A percentile compares a stretch with the other conserved stretches of the same genome.
These are phyloP conservation scores for Trypanosoma congolense DNA, from an alignment of 208 protist species.

Conservation along the genomic window DNA sequence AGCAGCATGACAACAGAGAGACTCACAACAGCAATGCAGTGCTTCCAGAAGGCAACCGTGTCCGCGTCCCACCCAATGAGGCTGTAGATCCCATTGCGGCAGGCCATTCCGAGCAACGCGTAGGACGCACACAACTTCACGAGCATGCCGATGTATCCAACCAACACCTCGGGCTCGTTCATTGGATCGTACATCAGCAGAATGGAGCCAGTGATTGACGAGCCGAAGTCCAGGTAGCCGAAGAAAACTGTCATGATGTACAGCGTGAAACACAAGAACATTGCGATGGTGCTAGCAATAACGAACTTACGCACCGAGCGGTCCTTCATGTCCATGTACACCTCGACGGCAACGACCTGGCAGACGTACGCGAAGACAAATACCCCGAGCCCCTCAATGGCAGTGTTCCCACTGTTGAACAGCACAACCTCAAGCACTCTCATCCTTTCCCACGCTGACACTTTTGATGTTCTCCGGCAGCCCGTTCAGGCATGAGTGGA, in stretches of 20 bases:
- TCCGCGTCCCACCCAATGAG: slow-evolving; percentile 46
- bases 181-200: slow-evolving; percentile 61
- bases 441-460: not conserved
- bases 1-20: slow-evolving; percentile 53
- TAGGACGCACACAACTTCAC: slow-evolving; percentile 59
- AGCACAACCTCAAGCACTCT: slow-evolving; percentile 6
- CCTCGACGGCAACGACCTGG: slow-evolving; percentile 49
- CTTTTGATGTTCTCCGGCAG: slow-evolving; percentile 8
- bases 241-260: slow-evolving; percentile 55
- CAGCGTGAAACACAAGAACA: slow-evolving; percentile 43
- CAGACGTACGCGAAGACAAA: slow-evolving; percentile 58
- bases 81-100: slow-evolving; percentile 57
- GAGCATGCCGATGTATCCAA: slow-evolving; percentile 53
- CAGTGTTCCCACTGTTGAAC: slow-evolving; percentile 13
- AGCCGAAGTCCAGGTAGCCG: slow-evolving; percentile 68
- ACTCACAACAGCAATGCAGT: slow-evolving; percentile 41
- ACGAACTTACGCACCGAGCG: slow-evolving; percentile 31
- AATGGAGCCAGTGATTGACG: slow-evolving; percentile 33
- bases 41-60: slow-evolving; percentile 47
- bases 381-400: slow-evolving; percentile 20
- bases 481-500: slow-evolving; percentile 43
- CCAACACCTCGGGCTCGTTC: slow-evolving; percentile 42
- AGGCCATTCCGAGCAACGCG: slow-evolving; percentile 49
- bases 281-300: slow-evolving; percentile 29
- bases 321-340: slow-evolving; percentile 38